Evolutionary conservation across 2,329 filamentous ascomycete species (phyloP), one percentile per base, ranked within the genome.

Genomic region (Fusarium sororula): DNA sequence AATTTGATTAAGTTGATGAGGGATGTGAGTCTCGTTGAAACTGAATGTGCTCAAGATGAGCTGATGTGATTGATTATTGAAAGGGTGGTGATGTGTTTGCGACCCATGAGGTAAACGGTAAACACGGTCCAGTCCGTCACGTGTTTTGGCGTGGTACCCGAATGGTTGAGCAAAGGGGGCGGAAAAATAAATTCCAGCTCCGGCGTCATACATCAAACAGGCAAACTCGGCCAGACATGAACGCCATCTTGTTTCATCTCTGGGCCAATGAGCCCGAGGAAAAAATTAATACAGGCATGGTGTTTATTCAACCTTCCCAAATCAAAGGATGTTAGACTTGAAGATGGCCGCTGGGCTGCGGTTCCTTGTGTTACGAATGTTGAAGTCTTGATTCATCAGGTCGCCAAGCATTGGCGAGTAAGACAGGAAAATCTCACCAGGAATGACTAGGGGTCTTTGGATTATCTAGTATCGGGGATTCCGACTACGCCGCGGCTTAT

Each of bases 171-270:
- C 30, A 48, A 20, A 35, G 24, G n/a, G 47, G 58, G 24, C 58
- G 58, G 58, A 62, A 56, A 62, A 62, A 57, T 56, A 32, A 62
- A 37, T 41, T 35, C 58, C 47, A 61, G 58, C 58, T 56, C 58
- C 58, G 54, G 39, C 22, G 30, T 55, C 15, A 41, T 41, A 55
- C 51, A 41, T 35, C 15, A 17, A 35, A 55, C 11, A 13, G 7
- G 44, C 20, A 38, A n/a, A n/a, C 56, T 37, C 22, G n/a, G 17
- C 20, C 42, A n/a, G 56, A 28, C 9, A 5, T 24, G 22, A 11
- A 22, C 13, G 35, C 20, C 7, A 6, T 53, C 18, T 20, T 12
- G 32, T 53, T 37, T 53, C n/a, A 26, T 53, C 17, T 37, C n/a
- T 9, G n/a, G 12, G 32, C 32, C 9, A 37, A 22, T 26, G 13